Evolutionary conservation across 2,329 filamentous ascomycete species (phyloP), one percentile per base, ranked within the genome.

Genomic region (Lomentospora prolificans): DNA sequence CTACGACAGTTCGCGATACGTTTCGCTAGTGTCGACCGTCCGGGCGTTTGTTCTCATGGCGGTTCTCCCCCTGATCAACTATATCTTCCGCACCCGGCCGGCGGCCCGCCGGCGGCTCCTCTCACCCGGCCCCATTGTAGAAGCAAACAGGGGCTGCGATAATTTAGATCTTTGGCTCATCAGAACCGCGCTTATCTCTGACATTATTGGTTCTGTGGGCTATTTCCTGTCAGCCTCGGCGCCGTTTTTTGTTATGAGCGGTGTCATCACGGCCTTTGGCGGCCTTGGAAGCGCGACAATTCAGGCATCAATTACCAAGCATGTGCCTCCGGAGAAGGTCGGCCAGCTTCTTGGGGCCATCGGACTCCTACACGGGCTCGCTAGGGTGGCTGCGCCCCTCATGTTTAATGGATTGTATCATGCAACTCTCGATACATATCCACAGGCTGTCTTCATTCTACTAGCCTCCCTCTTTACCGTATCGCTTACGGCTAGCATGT

Each of bases 341-440:
- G 94, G 94, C 0, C 85, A 94, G 67, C 74, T 97, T n/a, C 78
- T 99, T 0, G 94, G 94, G 22, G 91, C 90, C 1, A 86, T 86
- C 14, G 94, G 92, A 0, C 75, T 97, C 59, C 71, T 97, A 57
- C 92, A 97, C 69, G 87, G 90, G 1, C 71, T 96, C 33, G 82
- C 88, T 3, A 78, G 90, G 59, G 83, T 97, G 2, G 67, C 95
- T 10, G 85, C 87, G 1, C 94, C 94, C 0, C 79, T 89, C 0
- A 65, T 92, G 1, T 95, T 96, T 70, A 95, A 94, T 64, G 80
- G 88, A 4, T 81, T 97, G 8, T 99, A 95, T 67, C 87, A 86
- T 12, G 74, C 79, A 2, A 97, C 94, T 0, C 89, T 96, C 1
- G 82, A 79, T 19, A 82, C 72, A 1, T 92, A 87, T 61, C 84